Percentiles rank a stretch among this genome's conserved stretches.
phyloP scores from a whole-genome alignment of 2,329 filamentous ascomycete genomes.

The Aspergillus sp. region DNA sequence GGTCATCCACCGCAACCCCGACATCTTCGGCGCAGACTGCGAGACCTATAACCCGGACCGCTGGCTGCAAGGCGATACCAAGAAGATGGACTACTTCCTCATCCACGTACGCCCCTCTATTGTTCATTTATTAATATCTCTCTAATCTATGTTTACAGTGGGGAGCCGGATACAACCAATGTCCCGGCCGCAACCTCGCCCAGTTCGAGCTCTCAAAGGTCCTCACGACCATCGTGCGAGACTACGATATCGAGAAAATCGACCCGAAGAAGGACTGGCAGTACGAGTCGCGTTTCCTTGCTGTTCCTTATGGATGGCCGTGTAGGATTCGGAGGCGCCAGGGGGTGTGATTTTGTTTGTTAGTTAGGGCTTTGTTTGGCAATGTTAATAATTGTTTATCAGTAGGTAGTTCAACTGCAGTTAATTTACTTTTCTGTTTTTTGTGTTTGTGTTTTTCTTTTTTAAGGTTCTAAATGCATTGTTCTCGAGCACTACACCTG shows the following conservation, averaged over 20 bases:
- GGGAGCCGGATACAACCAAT: conserved; percentile 39
- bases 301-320: conserved; percentile 3
- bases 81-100: conserved; percentile 10
- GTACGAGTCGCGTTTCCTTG: conserved; percentile 26
- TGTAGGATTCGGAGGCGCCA: neutral
- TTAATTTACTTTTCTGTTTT: too few relatives aligned
- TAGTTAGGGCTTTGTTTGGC: too few relatives aligned
- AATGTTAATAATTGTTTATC: too few relatives aligned
- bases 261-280: conserved; percentile 20
- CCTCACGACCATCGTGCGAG: conserved; percentile 30
- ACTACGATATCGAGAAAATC: conserved; percentile 34
- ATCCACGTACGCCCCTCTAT: conserved; percentile 7
- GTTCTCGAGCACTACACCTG: too few relatives aligned
- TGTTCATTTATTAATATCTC: neutral
- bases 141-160: conserved; percentile 19
- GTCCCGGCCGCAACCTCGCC: conserved; percentile 37
- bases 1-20: conserved; percentile 22
- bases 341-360: too few relatives aligned
- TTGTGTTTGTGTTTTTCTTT: too few relatives aligned
- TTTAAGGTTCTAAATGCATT: too few relatives aligned
- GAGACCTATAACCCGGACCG: conserved; percentile 25
- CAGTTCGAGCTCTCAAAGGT: conserved; percentile 38
- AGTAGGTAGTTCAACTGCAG: too few relatives aligned
- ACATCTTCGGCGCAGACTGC: conserved; percentile 23
- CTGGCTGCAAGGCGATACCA: conserved; percentile 21